Base-by-base conservation (phyloP, 768 basidiomycete species). In the Agaricus sinodeliciosus region DNA sequence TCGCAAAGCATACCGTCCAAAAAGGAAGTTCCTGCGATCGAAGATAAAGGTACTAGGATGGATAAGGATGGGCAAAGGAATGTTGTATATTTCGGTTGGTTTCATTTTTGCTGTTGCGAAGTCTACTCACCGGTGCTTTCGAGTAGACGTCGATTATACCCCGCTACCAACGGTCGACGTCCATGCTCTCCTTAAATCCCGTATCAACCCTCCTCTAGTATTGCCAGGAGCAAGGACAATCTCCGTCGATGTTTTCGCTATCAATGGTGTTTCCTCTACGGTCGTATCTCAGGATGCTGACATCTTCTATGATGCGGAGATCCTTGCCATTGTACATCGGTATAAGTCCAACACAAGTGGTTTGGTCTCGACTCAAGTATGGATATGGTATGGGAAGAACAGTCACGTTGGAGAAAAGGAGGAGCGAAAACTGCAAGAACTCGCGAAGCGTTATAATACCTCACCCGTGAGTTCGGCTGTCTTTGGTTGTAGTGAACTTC, bases 261-360 rank as follows among this genome's bases (percentile, higher is more conserved):
- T 93, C 54, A 64, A 71, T 0, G 84, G 81, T 9, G 73, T 67
- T 48, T 73, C 72, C 4, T 74, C 79, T 1, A 71, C 69, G 1
- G 58, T 75, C 1, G 58, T 90, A 9, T 69, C 72, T 9, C 68
- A 63, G 4, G 71, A 81, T 50, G 61, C 62, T 7, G 69, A 76
- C 54, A 64, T 87, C 15, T 89, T 92, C 63, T 85, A 92, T 60
- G 89, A 92, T 48, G 69, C 75, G 1, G 90, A 93, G 62, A 68
- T 82, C 7, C 68, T 90, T 16, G 80, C 77, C 1, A 72, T 92
- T 47, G 72, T 92, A 12, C 78, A 89, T 63, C 78, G 90, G 12
- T 75, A 69, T 19, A 92, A 90, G 65, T 78, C 78, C 0, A 80
- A 71, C 51, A 69, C 75, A n/a, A 82, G 67, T 31, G 84, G 85